Evolutionary conservation across 1,139 yeast species (phyloP), one percentile per base, ranked within the genome.

Genomic region (Taiozyma sp.): DNA sequence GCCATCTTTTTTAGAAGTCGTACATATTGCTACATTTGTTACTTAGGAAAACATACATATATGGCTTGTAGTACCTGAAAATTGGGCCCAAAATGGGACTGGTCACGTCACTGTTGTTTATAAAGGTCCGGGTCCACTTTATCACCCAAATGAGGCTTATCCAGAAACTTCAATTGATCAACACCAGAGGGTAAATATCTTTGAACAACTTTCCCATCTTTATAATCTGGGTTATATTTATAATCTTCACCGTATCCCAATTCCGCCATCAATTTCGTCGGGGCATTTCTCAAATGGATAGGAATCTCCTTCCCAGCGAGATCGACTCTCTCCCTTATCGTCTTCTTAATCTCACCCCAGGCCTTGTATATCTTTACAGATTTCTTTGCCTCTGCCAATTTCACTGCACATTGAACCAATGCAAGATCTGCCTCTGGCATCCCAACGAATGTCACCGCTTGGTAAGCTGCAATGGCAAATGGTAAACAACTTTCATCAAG

Each of bases 351-450:
- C 34, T 76, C 70, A 28, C 84, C 76, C 73, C 90, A 83, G 0
- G 93, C 96, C 51, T 91, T 73, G 63, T 92, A 92, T 0, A 95
- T 81, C 63, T 85, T 84, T 14, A 92, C 90, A 7, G 96, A 87
- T 67, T 95, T 95, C 0, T 84, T 83, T 0, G 98, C 96, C 51
- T 82, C 71, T 0, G 98, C 96, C 30, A 93, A 72, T 58, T 91
- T 87, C 34, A 87, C 91, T 1, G 96, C 92, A 67, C 97, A 90
- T 61, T 93, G 99, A 0, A 93, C 99, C 46, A 93, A 70, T 4
- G 91, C 83, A 38, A 89, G 76, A 65, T 93, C 97, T 2, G 96
- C 96, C 65, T 95, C 99, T 0, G 99, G 99, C 79, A 93, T 77
- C 0, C 99, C 99, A n/a, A 93, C 78, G 68, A 87, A 90, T 69